These are phyloP conservation scores for Fusarium pseudonygamai DNA, from an alignment of 2,329 filamentous ascomycete species.

Conservation along the genomic window DNA sequence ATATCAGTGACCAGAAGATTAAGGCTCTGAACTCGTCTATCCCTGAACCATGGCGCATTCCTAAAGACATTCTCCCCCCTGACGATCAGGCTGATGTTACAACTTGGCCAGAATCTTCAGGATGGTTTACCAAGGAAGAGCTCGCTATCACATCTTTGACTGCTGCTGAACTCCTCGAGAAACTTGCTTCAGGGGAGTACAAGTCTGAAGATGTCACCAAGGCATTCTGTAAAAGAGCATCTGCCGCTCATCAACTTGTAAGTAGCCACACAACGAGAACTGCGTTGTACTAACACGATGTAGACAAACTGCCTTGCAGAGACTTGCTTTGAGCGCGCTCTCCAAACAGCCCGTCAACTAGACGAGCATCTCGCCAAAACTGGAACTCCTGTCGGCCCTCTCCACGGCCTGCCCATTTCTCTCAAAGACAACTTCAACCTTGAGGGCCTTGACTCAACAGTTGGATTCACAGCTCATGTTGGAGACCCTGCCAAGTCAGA, in stretches of 20 bases:
- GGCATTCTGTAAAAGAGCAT: slow-evolving; percentile 65
- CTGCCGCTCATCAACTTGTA: slow-evolving; percentile 63
- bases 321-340: slow-evolving; percentile 63
- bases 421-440: slow-evolving; percentile 79
- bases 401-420: slow-evolving; percentile 72
- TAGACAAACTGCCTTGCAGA: slow-evolving; percentile 62
- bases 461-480: slow-evolving; percentile 71
- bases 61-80: slow-evolving; percentile 61
- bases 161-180: slow-evolving; percentile 48
- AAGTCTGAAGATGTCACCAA: slow-evolving; percentile 53
- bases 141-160: slow-evolving; percentile 58
- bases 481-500: slow-evolving; percentile 62
- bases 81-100: slow-evolving; percentile 62
- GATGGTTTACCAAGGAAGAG: slow-evolving; percentile 65
- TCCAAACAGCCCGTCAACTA: slow-evolving; percentile 56
- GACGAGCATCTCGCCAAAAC: slow-evolving; percentile 61
- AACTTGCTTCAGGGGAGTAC: slow-evolving; percentile 49
- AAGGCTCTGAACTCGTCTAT: slow-evolving; percentile 53
- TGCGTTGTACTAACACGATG: neutral
- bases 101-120: slow-evolving; percentile 63
- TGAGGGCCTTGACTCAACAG: slow-evolving; percentile 65
- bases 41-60: slow-evolving; percentile 67
- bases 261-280: no score
- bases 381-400: slow-evolving; percentile 63
- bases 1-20: slow-evolving; percentile 27